Evolutionary conservation across 2,329 filamentous ascomycete species (phyloP).

Genomic region (Tolypocladium ophioglossoides): DNA sequence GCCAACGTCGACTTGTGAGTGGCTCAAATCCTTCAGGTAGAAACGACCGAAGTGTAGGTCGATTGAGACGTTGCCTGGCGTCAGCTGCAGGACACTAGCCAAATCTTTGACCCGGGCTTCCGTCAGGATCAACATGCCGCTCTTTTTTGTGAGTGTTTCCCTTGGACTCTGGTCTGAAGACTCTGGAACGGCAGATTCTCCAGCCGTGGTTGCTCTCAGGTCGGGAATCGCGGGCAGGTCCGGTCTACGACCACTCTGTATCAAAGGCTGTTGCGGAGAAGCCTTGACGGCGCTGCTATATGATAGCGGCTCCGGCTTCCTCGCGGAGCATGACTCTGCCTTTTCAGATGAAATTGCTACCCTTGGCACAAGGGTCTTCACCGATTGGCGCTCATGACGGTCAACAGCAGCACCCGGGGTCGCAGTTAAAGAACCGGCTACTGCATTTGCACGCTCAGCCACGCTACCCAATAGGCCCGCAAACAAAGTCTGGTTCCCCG

Average conservation of each 20-base stretch:
- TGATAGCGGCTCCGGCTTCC: background rate
- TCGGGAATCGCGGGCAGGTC: background rate
- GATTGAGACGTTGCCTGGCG: constrained; percentile 14
- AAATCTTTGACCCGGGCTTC: constrained; percentile 6
- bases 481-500: background rate
- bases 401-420: no score
- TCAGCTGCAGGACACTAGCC: constrained; percentile 9
- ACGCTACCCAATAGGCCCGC: background rate
- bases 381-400: background rate
- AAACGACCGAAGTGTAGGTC: constrained; percentile 17
- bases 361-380: background rate
- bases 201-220: background rate
- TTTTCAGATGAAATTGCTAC: background rate
- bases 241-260: background rate
- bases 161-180: background rate
- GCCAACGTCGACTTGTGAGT: constrained; percentile 9
- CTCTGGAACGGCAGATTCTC: background rate
- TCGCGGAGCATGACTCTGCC: background rate
- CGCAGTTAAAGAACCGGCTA: no score
- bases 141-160: background rate
- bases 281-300: background rate
- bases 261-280: background rate
- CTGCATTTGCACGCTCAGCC: background rate
- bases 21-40: constrained; percentile 12
- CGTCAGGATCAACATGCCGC: constrained; percentile 4